phyloP scores from a whole-genome alignment of 2,329 filamentous ascomycete genomes.

The Hypoxylon sp. region DNA sequence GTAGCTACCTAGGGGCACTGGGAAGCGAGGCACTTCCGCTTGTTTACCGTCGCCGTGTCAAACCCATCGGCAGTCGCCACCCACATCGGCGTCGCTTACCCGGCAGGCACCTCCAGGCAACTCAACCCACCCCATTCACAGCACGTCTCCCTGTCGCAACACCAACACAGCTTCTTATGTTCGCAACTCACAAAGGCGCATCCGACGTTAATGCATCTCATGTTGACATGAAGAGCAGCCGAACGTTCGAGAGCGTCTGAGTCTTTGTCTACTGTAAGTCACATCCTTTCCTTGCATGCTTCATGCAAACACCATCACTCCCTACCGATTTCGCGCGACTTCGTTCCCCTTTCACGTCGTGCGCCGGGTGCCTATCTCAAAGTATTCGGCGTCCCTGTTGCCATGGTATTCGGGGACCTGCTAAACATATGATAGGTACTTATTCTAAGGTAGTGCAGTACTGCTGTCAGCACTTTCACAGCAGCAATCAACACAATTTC shows the following conservation, averaged over 20 bases:
- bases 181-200: neutral
- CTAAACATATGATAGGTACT: neutral
- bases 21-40: too few species aligned
- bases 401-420: neutral
- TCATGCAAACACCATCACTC: conserved; percentile 19
- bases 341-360: neutral
- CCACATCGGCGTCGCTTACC: neutral
- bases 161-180: neutral
- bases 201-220: neutral
- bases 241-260: neutral
- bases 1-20: neutral
- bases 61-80: neutral
- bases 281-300: conserved; percentile 29
- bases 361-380: neutral
- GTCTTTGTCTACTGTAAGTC: conserved; percentile 14
- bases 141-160: too few species aligned
- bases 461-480: neutral
- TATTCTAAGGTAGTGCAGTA: neutral
- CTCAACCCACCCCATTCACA: too few species aligned
- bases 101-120: too few species aligned
- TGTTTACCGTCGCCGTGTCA: neutral
- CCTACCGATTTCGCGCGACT: neutral
- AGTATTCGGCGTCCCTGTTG: neutral
- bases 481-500: neutral
- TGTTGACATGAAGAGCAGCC: neutral